These are phyloP conservation scores for Inga leiocalycina DNA, from an alignment of 306 rosid species.

Conservation along the genomic window DNA sequence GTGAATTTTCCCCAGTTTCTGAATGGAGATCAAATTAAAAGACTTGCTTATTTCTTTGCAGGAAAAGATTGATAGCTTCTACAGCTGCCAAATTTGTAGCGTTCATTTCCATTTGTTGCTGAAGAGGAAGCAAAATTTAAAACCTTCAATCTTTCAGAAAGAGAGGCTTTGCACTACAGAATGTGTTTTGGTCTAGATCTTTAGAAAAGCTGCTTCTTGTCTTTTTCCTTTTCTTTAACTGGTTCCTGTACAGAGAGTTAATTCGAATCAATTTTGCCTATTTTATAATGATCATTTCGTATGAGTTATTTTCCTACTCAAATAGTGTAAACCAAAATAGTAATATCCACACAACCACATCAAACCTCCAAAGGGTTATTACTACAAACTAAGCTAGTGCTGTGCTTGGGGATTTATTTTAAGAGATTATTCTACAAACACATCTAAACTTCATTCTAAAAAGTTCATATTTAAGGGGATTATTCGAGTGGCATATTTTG, in stretches of 20 bases:
- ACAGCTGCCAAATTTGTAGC: constrained; percentile 29
- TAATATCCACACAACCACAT: neutral
- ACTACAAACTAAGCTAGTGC: neutral
- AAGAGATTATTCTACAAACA: neutral
- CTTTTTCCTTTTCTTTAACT: neutral
- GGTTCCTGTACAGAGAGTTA: neutral
- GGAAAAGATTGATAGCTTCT: constrained; percentile 41
- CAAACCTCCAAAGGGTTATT: neutral
- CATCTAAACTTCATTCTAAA: neutral
- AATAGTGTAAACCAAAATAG: neutral
- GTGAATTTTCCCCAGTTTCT: constrained; percentile 4
- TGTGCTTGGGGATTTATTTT: neutral
- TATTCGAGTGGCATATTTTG: neutral
- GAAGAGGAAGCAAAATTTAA: neutral
- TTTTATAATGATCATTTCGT: neutral
- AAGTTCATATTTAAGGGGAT: neutral
- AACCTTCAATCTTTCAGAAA: neutral
- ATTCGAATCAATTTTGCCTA: neutral
- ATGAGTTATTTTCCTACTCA: neutral
- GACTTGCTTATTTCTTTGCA: constrained; percentile 37
- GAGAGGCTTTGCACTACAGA: neutral
- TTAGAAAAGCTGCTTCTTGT: neutral
- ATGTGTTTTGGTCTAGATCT: neutral
- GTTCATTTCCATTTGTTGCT: neutral
- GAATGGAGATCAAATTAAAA: constrained; percentile 31